Evolutionary conservation across 108 stramenopile species (phyloP).

Genomic region (Skeletonema potamos): DNA sequence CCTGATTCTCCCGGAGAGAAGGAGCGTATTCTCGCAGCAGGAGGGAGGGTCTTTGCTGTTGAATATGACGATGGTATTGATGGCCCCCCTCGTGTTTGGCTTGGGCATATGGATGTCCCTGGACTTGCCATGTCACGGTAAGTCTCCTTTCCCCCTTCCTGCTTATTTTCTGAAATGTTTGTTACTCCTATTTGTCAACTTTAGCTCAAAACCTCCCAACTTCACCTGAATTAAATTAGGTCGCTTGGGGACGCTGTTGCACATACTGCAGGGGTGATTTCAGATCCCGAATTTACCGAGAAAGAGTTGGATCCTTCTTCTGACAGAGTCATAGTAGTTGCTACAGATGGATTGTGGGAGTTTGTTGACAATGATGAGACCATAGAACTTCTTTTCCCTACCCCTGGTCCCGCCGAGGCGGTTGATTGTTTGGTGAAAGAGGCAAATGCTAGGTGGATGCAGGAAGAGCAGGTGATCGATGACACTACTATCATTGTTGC

Average conservation of each 20-base stretch:
- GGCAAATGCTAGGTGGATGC: slow-evolving; percentile 95
- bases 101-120: slow-evolving; percentile 98
- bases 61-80: slow-evolving; percentile 99
- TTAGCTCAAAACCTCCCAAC: slow-evolving; percentile 1
- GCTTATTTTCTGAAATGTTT: background rate
- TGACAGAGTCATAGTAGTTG: slow-evolving; percentile 91
- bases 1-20: slow-evolving; percentile 96
- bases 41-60: slow-evolving; percentile 98
- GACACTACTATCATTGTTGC: slow-evolving; percentile 98
- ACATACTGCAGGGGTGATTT: slow-evolving; percentile 96
- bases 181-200: background rate
- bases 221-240: slow-evolving; percentile 46
- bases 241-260: slow-evolving; percentile 97
- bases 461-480: slow-evolving; percentile 97
- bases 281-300: slow-evolving; percentile 93
- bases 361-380: slow-evolving; percentile 95
- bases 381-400: slow-evolving; percentile 81
- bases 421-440: slow-evolving; percentile 92
- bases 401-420: slow-evolving; percentile 82
- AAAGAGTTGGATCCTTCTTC: slow-evolving; percentile 73
- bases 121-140: slow-evolving; percentile 96
- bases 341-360: slow-evolving; percentile 98
- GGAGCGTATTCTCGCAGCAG: slow-evolving; percentile 90
- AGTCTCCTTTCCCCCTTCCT: slow-evolving; percentile 10
- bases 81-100: slow-evolving; percentile 98